phyloP scores from a whole-genome alignment of 164 flowering plant genomes.

The Magnolia kwangsiensis region DNA sequence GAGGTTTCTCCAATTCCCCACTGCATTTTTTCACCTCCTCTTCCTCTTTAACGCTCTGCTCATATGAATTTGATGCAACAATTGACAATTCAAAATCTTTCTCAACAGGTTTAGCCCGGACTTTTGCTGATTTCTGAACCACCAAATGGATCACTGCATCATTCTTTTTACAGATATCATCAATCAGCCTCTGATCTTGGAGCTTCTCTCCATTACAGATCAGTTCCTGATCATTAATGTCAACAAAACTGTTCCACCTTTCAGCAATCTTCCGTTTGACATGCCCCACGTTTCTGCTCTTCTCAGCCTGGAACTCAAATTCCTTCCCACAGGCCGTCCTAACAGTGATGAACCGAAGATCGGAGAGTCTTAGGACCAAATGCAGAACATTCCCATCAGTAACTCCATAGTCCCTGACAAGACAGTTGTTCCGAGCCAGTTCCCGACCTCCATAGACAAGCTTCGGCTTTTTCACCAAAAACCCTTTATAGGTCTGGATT shows the following conservation, averaged over 20 bases:
- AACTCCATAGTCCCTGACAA: conserved; percentile 66
- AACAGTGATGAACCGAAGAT: conserved; percentile 50
- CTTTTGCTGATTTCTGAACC: conserved; percentile 53
- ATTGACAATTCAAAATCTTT: conserved; percentile 50
- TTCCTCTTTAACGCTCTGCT: conserved; percentile 9
- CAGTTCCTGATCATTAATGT: conserved; percentile 45
- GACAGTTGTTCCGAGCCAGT: conserved; percentile 45
- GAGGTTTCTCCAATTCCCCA: conserved; percentile 15
- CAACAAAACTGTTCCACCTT: conserved; percentile 34
- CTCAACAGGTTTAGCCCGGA: conserved; percentile 43
- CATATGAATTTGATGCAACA: conserved; percentile 32
- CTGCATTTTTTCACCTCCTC: neutral
- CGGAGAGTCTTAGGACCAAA: conserved; percentile 60
- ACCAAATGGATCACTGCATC: conserved; percentile 66
- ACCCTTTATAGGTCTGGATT: conserved; percentile 62
- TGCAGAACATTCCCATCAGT: conserved; percentile 56
- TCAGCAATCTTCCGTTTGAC: conserved; percentile 51
- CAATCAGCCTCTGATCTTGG: conserved; percentile 45
- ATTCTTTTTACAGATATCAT: conserved; percentile 39
- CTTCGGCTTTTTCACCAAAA: conserved; percentile 63
- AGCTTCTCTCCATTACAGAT: conserved; percentile 54
- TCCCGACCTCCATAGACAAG: conserved; percentile 59
- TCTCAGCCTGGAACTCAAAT: conserved; percentile 53
- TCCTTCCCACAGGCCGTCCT: conserved; percentile 56
- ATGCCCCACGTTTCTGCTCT: conserved; percentile 50